Percentiles rank a stretch among this genome's conserved stretches.
These are phyloP conservation scores for Carpinus viminea DNA, from an alignment of 306 rosid genomes.

Conservation along the genomic window DNA sequence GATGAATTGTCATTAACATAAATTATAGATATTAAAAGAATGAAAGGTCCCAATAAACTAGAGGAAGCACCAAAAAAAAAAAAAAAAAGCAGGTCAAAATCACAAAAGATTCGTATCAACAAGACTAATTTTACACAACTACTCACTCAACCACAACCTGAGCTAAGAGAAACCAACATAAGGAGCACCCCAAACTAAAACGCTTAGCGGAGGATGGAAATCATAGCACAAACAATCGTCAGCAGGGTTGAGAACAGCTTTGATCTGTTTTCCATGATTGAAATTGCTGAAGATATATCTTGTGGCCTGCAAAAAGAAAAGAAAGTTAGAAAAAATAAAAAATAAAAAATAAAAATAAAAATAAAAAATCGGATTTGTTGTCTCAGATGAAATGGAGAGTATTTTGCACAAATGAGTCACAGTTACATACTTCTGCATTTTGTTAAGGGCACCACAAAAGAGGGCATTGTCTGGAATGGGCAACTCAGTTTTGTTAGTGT, in stretches of 20 bases:
- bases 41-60: constrained; percentile 41
- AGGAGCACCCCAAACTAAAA: constrained; percentile 1
- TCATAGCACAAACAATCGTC: constrained; percentile 36
- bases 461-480: constrained; percentile 84
- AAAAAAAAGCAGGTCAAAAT: constrained; percentile 51
- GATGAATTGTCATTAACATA: constrained; percentile 35
- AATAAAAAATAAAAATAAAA: too few species aligned
- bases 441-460: constrained; percentile 70
- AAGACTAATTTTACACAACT: constrained; percentile 48
- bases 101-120: constrained; percentile 56
- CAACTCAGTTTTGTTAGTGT: constrained; percentile 85
- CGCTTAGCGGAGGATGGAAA: constrained; percentile 41
- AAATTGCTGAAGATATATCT: constrained; percentile 41
- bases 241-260: constrained; percentile 47
- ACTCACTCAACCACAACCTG: constrained; percentile 49
- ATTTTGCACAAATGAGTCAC: constrained; percentile 5
- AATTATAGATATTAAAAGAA: constrained; percentile 36
- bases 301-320: constrained; percentile 63
- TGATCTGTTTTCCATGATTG: constrained; percentile 34
- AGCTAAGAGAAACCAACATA: constrained; percentile 37
- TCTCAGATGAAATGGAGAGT: not conserved
- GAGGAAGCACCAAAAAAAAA: constrained; percentile 26
- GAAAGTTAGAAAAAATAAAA: not conserved
- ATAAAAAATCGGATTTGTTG: not conserved
- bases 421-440: constrained; percentile 69